Evolutionary conservation across 805 yeast species (phyloP), one percentile per base, ranked within the genome.

Genomic region (Kuraishia molischiana): DNA sequence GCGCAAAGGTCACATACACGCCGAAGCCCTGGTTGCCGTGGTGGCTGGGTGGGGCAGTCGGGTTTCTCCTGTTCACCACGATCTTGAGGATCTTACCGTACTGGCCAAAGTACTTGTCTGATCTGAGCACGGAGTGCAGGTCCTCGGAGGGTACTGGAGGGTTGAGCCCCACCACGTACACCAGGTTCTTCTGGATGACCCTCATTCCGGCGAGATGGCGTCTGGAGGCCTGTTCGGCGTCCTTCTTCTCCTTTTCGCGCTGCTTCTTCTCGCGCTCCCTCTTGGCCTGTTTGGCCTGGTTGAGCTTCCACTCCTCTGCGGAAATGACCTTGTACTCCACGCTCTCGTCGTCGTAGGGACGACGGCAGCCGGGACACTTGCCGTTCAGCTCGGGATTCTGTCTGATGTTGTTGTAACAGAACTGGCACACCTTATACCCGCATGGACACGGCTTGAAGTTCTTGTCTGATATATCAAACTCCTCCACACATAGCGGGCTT

Each of bases 381-480:
- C 97, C 97, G 56, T 89, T 89, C 44, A 90, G 66, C 56, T 92
- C 96, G 2, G 97, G 97, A 50, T 90, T 90, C 46, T 86, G 92
- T 46, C 96, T 74, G 51, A 92, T 92, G 58, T 89, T 90, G 64
- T 92, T 92, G 69, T 90, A 92, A 60, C 99, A 92, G 56, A 92
- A 92, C 68, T 90, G 97, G 59, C 99, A 92, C 41, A 92, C 85
- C 58, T 94, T 97, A 54, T 92, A 92, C 15, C 99, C 99, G 65
- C 99, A 92, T 1, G 97, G 97, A 67, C 99, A 92, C n/a, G 99
- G 99, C 59, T 83, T 86, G 69, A 92, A 92, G 64, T 87, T 85
- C 54, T 84, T 86, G 61, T 92, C 98, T 14, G 95, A 83, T 35
- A 90, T 78, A 60, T 92, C 99, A 87, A 92, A 80, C 57, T 92